A percentile compares a stretch with the other conserved stretches of the same genome.
Conservation (phyloP, 1,284 basidiomycete species). For the Malassezia sp. region DNA sequence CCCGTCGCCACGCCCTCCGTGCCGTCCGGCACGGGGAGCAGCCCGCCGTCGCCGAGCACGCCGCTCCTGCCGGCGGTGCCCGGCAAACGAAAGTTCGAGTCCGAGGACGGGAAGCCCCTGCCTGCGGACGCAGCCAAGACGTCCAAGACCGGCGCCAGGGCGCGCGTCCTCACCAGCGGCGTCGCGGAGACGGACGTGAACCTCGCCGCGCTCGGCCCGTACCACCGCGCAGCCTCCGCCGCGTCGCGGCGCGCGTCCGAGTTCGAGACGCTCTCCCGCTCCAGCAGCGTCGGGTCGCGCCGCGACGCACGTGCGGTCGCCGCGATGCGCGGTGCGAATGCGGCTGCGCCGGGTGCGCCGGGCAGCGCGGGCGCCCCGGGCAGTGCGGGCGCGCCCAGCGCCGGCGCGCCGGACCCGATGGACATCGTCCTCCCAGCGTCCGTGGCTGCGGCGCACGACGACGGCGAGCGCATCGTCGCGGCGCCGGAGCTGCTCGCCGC, state of each 20-base stretch:
- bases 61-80: background rate
- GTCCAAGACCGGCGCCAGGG: background rate
- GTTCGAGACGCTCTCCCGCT: background rate
- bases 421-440: no score
- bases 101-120: background rate
- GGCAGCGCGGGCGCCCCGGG: background rate
- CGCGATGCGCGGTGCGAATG: background rate
- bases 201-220: background rate
- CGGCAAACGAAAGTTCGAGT: conserved; percentile 9
- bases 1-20: background rate
- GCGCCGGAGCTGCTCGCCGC: conserved; percentile 4
- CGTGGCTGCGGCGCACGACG: background rate
- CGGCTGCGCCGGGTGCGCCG: background rate
- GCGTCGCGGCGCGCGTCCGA: background rate
- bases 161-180: conserved; percentile 5
- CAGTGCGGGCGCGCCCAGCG: background rate
- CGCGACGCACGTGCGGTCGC: no score
- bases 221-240: background rate
- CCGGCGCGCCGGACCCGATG: conserved; percentile 6
- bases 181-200: background rate
- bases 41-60: background rate
- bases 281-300: background rate
- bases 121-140: no score
- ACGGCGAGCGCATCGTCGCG: background rate
- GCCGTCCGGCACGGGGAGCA: background rate